Evolutionary conservation across 106 monocot genomes (phyloP).

Genomic region (Hemerocallis citrina): DNA sequence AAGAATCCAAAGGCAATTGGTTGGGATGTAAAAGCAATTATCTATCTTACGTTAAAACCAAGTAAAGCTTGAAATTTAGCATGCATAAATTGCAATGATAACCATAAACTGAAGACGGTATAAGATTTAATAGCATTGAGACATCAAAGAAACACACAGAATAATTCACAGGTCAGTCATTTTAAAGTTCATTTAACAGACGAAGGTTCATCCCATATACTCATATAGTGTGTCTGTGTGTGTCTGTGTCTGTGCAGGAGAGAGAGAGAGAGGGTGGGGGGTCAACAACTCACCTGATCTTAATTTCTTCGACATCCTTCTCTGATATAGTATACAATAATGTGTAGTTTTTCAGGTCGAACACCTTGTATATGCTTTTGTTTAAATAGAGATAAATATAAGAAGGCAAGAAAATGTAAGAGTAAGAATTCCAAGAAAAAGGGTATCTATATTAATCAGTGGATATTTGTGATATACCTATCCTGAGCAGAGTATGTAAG

Average conservation of each 20-base stretch:
- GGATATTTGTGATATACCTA: slow-evolving; percentile 27
- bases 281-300: slow-evolving; percentile 66
- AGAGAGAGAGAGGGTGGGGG: neutral
- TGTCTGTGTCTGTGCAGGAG: neutral
- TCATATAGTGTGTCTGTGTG: neutral
- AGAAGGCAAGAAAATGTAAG: neutral
- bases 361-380: slow-evolving; percentile 78
- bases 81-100: too few species aligned
- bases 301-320: slow-evolving; percentile 81
- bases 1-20: too few species aligned
- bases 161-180: neutral
- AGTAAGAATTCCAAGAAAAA: neutral
- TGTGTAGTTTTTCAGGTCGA: slow-evolving; percentile 80
- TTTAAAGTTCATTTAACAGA: neutral
- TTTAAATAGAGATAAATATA: slow-evolving; percentile 5
- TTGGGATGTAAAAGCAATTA: too few species aligned
- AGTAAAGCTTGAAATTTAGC: too few species aligned
- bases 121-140: too few species aligned
- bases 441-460: neutral
- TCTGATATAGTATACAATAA: slow-evolving; percentile 77
- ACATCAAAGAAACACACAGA: too few species aligned
- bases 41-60: too few species aligned
- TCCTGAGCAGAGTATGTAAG: slow-evolving; percentile 77
- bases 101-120: too few species aligned
- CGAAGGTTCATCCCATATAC: neutral